These are phyloP conservation scores for Saksenaea vasiformis DNA, from an alignment of 371 early-diverging fungal genomes.

Conservation along the genomic window DNA sequence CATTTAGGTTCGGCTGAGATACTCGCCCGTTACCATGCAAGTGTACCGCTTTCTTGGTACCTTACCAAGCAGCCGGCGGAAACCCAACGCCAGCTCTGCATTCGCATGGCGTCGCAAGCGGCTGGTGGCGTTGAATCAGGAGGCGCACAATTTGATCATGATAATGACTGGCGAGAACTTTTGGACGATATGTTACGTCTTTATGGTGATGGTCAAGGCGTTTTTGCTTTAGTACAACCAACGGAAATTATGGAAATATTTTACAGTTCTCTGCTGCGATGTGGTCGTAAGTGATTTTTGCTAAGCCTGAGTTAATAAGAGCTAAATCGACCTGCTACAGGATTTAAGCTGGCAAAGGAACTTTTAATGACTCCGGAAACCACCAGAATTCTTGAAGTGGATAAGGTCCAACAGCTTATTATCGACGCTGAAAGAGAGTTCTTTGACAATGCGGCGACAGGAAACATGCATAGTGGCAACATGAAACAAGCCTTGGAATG, in stretches of 20 bases:
- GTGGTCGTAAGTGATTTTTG: conserved; percentile 60
- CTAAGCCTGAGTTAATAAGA: not conserved
- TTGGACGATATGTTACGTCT: conserved; percentile 69
- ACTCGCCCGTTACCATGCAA: conserved; percentile 61
- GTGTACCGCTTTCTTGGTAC: conserved; percentile 65
- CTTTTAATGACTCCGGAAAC: conserved; percentile 53
- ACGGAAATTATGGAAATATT: conserved; percentile 69
- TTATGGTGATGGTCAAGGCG: conserved; percentile 45
- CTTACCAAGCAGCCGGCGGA: conserved; percentile 45
- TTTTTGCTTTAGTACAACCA: conserved; percentile 57
- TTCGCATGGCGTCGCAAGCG: conserved; percentile 67
- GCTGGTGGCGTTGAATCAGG: conserved; percentile 60
- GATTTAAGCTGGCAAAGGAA: conserved; percentile 67
- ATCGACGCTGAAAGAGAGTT: conserved; percentile 75
- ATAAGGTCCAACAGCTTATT: conserved; percentile 63
- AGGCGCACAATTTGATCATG: conserved; percentile 58
- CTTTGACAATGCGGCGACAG: conserved; percentile 75
- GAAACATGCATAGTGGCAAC: conserved; percentile 66
- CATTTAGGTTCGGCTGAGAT: conserved; percentile 70
- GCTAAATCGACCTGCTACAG: conserved; percentile 27
- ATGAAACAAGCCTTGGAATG: conserved; percentile 80
- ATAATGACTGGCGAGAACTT: conserved; percentile 73
- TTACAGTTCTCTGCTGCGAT: conserved; percentile 64
- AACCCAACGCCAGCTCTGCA: conserved; percentile 60
- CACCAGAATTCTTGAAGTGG: conserved; percentile 52